These are phyloP conservation scores for Ceratonia siliqua DNA, from an alignment of 306 rosid species.

Conservation along the genomic window DNA sequence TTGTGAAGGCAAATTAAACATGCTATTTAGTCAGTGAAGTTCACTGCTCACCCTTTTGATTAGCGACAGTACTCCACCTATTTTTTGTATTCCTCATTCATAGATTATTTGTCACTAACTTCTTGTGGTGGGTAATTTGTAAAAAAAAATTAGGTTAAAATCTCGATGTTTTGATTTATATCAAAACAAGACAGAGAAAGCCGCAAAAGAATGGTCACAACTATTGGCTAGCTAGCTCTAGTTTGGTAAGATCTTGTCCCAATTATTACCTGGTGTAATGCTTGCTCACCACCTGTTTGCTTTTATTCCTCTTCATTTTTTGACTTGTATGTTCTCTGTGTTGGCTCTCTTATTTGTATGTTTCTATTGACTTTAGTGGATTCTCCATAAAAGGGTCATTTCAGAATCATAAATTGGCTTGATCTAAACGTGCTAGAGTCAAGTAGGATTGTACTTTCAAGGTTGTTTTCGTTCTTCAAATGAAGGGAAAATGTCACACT, in stretches of 20 bases:
- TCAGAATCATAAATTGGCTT: conserved; percentile 28
- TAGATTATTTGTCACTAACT: not conserved
- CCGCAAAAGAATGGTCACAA: conserved; percentile 23
- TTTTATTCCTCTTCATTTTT: not conserved
- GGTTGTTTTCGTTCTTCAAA: conserved; percentile 34
- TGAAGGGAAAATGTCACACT: conserved; percentile 48
- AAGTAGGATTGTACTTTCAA: conserved; percentile 27
- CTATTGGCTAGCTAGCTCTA: conserved; percentile 16
- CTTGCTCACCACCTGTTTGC: conserved; percentile 22
- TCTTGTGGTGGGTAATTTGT: no score
- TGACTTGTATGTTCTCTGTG: not conserved
- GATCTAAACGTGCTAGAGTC: conserved; percentile 8
- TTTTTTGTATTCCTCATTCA: not conserved
- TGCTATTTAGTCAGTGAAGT: not conserved
- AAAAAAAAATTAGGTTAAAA: no score
- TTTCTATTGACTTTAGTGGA: conserved; percentile 7
- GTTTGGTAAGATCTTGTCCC: conserved; percentile 56
- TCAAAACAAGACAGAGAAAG: no score
- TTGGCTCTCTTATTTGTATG: conserved; percentile 18
- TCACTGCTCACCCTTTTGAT: not conserved
- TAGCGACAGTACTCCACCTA: not conserved
- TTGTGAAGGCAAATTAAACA: not conserved
- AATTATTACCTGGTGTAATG: conserved; percentile 38
- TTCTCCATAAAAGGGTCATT: conserved; percentile 19
- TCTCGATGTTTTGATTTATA: no score